These are phyloP conservation scores for Phaeosphaeriaceae sp. DNA, from an alignment of 2,329 filamentous ascomycete species.

Conservation along the genomic window DNA sequence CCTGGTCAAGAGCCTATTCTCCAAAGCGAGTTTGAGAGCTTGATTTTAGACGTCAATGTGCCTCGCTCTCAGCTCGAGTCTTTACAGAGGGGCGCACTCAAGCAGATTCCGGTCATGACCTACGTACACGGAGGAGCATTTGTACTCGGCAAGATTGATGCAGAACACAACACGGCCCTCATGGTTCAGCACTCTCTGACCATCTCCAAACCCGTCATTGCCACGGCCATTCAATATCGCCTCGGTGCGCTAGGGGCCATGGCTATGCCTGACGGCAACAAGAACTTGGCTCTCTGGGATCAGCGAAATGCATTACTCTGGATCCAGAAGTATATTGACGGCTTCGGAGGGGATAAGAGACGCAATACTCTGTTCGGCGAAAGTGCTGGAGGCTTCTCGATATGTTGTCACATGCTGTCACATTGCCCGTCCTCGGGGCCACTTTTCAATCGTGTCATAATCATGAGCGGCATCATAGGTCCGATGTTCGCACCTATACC, in stretches of 20 bases:
- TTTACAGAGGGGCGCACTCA: neutral
- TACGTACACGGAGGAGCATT: constrained; percentile 63
- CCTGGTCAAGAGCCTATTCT: constrained; percentile 11
- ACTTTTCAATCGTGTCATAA: constrained; percentile 25
- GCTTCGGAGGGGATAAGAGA: constrained; percentile 44
- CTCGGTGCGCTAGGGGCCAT: constrained; percentile 41
- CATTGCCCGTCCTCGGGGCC: constrained; percentile 13
- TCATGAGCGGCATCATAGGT: constrained; percentile 30
- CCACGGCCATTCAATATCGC: constrained; percentile 32
- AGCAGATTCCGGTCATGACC: constrained; percentile 55
- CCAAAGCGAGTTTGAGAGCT: constrained; percentile 21
- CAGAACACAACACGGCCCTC: constrained; percentile 28
- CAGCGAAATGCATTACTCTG: constrained; percentile 46
- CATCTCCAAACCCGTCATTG: constrained; percentile 22
- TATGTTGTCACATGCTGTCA: constrained; percentile 33
- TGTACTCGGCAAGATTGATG: constrained; percentile 44
- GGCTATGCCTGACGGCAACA: constrained; percentile 50
- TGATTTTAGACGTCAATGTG: constrained; percentile 33
- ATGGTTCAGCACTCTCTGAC: constrained; percentile 32
- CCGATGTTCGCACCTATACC: constrained; percentile 18
- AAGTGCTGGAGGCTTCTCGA: constrained; percentile 51
- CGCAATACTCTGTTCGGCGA: constrained; percentile 52
- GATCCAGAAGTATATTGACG: constrained; percentile 42
- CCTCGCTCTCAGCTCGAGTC: constrained; percentile 14
- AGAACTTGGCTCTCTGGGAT: constrained; percentile 33